Evolutionary conservation across 148 eudicot species (phyloP), one percentile per base, ranked within the genome.

Genomic region (Polygonum maritimum): DNA sequence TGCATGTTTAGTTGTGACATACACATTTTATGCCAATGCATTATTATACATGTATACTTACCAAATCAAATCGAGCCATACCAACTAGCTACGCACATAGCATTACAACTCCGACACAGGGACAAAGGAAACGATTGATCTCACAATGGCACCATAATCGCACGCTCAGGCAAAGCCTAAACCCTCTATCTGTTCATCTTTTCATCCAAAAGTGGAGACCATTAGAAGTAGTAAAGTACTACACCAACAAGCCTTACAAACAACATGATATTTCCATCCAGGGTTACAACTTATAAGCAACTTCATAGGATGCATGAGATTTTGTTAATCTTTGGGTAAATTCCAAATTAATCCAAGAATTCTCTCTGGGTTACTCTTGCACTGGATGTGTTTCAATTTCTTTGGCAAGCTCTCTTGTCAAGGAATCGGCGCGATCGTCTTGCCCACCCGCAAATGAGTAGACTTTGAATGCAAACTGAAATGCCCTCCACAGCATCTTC

Each of bases 381-480:
- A 84, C 80, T 18, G 90, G 90, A 67, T 88, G 91, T 2, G 88
- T 86, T 76, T 95, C 91, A 49, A 96, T 91, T 85, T 92, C 97
- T 22, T 86, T 84, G 73, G 99, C 99, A 44, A 96, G 76, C 75
- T 96, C 93, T 80, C 82, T 92, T 52, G 99, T 91, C 75, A 96
- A 83, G 81, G 18, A 79, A 71, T 92, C 99, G 0, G 99, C 99
- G n/a, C 99, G 92, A 10, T 96, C 99, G 79, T 96, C 98, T 31
- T 92, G 98, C 12, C 99, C 99, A 10, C 99, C 99, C 3, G 99
- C 97, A 74, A 96, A 96, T 0, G 98, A 85, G 77, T 96, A 96
- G 3, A 96, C 94, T 48, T 88, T 83, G 83, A 80, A 96, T 58
- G 99, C 99, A 77, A 96, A 96, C 74, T 96, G 98, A 79, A 96